Conservation (phyloP, 2,329 filamentous ascomycete genomes). For the Pyrenophora graminea region DNA sequence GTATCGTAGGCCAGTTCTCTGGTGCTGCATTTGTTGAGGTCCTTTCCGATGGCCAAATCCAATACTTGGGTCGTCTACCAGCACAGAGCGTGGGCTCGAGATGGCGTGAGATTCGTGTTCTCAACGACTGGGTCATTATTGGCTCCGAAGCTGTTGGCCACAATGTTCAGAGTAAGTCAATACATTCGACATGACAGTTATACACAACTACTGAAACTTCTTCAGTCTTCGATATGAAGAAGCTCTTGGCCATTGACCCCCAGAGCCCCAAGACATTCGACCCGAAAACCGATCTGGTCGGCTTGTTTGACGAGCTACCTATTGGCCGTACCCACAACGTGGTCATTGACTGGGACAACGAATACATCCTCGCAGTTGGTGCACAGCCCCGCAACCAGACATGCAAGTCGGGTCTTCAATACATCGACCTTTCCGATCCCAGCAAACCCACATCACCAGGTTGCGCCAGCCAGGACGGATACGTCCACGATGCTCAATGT, state of each 20-base stretch:
- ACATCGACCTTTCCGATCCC: conserved; percentile 61
- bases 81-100: conserved; percentile 49
- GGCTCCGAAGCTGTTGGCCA: conserved; percentile 54
- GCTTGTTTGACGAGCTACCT: conserved; percentile 31
- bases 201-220: conserved; percentile 29
- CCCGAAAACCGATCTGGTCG: conserved; percentile 35
- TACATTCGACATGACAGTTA: conserved; percentile 58
- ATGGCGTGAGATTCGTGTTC: conserved; percentile 58
- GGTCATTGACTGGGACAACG: conserved; percentile 42
- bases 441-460: conserved; percentile 58
- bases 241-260: conserved; percentile 38
- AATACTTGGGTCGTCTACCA: conserved; percentile 58
- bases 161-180: conserved; percentile 55
- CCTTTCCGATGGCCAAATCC: conserved; percentile 53
- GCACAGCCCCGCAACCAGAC: conserved; percentile 39
- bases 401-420: conserved; percentile 60
- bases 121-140: conserved; percentile 52
- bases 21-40: conserved; percentile 60
- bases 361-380: conserved; percentile 42
- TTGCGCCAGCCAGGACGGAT: conserved; percentile 59
- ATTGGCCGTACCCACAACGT: conserved; percentile 47
- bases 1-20: conserved; percentile 58
- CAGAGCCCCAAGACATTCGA: conserved; percentile 39
- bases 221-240: conserved; percentile 52
- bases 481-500: conserved; percentile 66